Evolutionary conservation across 495 filamentous ascomycete genomes (phyloP), one percentile per base, ranked within the genome.

Genomic region (Hyaloscypha finlandica): DNA sequence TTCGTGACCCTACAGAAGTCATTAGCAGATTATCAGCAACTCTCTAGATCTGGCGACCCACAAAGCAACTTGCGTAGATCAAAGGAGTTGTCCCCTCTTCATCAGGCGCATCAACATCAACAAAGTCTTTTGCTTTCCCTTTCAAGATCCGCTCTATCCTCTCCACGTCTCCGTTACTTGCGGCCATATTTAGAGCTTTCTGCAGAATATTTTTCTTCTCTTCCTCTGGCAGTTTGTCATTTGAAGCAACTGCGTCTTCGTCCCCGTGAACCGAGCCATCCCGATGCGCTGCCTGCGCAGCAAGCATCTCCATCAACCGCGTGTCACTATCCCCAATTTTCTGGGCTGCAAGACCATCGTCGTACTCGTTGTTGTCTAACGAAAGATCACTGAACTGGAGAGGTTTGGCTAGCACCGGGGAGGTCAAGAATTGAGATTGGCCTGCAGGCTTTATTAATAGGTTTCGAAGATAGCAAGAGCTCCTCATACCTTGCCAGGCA

Each of bases 61-160:
- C 95, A 84, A 99, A 99, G 76, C 95, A 99, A 85, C 94, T 97
- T 8, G 95, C 95, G 79, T 99, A 99, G 64, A 99, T 96, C 72
- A 99, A 80, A 12, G 95, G 92, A 12, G 93, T 91, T 4, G 94
- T 97, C 5, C 95, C 95, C 71, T 99, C 95, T 76, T 96, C 92
- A 74, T 99, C 95, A 6, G 92, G 87, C 68, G 88, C 88, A 79
- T 99, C 92, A 56, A 97, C 85, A 79, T 98, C 93, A 56, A 98
- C 83, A 72, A 87, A 96, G 45, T 83, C 77, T 72, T 85, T 91
- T 6, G 90, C 90, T 65, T 88, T 84, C 6, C 95, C 93, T 39
- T 85, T 79, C 1, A 98, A 77, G 59, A 99, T 82, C 76, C 89
- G 89, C 54, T 82, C 81, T 30, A 98, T 88, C 55, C 92, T 86